These are phyloP conservation scores for Ramularia endophylla DNA, from an alignment of 2,329 filamentous ascomycete species.

Conservation along the genomic window DNA sequence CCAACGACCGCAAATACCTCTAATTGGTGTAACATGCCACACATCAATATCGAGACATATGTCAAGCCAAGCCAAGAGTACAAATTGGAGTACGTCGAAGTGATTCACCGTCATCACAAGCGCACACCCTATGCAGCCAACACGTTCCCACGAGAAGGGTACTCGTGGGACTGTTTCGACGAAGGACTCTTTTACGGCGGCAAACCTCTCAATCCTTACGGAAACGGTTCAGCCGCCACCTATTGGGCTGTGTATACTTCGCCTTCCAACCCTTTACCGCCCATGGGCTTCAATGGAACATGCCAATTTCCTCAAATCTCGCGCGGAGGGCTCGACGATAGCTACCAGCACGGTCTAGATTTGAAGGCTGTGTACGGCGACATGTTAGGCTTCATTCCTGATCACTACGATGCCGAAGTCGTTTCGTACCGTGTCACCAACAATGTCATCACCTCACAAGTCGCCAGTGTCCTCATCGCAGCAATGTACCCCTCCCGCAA, in stretches of 20 bases:
- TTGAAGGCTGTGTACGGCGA: slow-evolving; percentile 70
- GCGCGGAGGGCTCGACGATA: slow-evolving; percentile 63
- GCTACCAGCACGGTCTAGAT: slow-evolving; percentile 69
- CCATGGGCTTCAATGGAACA: slow-evolving; percentile 62
- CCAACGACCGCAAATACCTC: slow-evolving; percentile 56
- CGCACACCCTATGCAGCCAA: slow-evolving; percentile 75
- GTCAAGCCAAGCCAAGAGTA: slow-evolving; percentile 46
- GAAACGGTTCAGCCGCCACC: slow-evolving; percentile 48
- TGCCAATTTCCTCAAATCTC: slow-evolving; percentile 83
- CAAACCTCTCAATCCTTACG: slow-evolving; percentile 45
- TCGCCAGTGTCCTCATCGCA: slow-evolving; percentile 66
- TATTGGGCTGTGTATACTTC: slow-evolving; percentile 63
- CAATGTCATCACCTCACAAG: slow-evolving; percentile 76
- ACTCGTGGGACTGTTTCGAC: slow-evolving; percentile 67
- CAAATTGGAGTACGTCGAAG: slow-evolving; percentile 66
- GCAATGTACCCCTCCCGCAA: slow-evolving; percentile 56
- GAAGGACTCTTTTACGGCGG: slow-evolving; percentile 65
- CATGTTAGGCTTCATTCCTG: slow-evolving; percentile 61
- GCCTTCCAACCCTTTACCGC: slow-evolving; percentile 59
- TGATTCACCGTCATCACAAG: slow-evolving; percentile 82
- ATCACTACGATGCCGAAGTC: slow-evolving; percentile 37
- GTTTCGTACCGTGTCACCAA: slow-evolving; percentile 69
- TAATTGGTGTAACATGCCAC: slow-evolving; percentile 86
- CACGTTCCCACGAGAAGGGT: slow-evolving; percentile 66
- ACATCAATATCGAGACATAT: slow-evolving; percentile 65